Percentiles rank a stretch among this genome's conserved stretches.
Conservation (phyloP, 75 land plant genomes). For the Cryptomeria japonica region DNA sequence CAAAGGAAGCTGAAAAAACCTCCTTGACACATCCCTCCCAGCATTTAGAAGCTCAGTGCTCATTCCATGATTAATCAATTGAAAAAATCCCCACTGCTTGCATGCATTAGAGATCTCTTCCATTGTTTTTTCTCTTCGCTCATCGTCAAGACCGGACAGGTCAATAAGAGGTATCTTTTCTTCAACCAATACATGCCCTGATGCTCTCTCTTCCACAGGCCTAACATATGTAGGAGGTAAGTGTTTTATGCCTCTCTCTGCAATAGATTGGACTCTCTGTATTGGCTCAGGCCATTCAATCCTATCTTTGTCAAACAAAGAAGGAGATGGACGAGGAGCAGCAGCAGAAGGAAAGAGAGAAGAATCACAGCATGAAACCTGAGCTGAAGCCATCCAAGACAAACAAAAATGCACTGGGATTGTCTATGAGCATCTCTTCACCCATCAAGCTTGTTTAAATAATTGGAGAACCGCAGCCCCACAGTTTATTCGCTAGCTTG, state of each 20-base stretch:
- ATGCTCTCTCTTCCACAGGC: neutral
- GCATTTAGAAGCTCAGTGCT: neutral
- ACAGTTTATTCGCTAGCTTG: too few species aligned
- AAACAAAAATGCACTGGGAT: too few species aligned
- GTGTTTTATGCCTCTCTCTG: neutral
- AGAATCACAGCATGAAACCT: too few species aligned
- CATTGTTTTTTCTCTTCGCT: slow-evolving; percentile 10
- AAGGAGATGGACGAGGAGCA: too few species aligned
- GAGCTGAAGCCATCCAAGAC: too few species aligned
- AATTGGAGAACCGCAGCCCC: neutral
- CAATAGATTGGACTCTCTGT: neutral
- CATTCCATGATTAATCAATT: slow-evolving; percentile 5
- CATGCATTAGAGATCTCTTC: slow-evolving; percentile 16
- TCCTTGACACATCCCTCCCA: neutral
- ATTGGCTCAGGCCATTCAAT: neutral
- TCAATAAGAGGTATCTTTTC: slow-evolving; percentile 26
- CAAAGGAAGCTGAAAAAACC: neutral
- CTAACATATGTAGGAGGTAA: neutral
- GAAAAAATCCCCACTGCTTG: slow-evolving; percentile 5
- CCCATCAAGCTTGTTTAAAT: too few species aligned
- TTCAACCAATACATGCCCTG: neutral
- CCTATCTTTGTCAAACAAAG: too few species aligned
- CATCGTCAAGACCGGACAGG: slow-evolving; percentile 20
- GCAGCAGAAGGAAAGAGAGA: too few species aligned
- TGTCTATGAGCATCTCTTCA: too few species aligned